A percentile compares a stretch with the other conserved stretches of the same genome.
These are phyloP conservation scores for rapeseed (Brassica napus) DNA, from an alignment of 345 rosid species.

Conservation along the genomic window DNA sequence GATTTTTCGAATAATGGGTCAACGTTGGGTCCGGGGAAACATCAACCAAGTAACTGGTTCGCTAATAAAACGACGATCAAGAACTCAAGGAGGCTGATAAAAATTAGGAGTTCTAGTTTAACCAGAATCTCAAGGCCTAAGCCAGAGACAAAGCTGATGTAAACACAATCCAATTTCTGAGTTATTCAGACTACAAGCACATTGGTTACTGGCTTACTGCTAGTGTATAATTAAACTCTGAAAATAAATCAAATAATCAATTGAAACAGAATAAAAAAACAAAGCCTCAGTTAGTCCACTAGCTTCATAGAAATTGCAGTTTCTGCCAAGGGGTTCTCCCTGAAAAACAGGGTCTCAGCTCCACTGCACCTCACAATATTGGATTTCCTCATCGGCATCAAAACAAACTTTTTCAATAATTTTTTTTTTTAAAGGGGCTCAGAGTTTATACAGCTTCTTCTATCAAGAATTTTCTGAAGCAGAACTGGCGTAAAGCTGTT, in stretches of 20 bases:
- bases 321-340: conserved; percentile 64
- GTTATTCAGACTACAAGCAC: neutral
- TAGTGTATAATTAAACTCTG: neutral
- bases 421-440: neutral
- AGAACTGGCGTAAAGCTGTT: conserved; percentile 1
- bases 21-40: too few relatives aligned
- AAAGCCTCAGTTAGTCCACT: conserved; percentile 53
- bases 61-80: too few relatives aligned
- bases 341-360: conserved; percentile 54
- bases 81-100: too few relatives aligned
- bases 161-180: neutral
- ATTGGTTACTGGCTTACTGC: neutral
- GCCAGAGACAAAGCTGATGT: neutral
- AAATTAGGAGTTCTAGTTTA: neutral
- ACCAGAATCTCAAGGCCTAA: neutral
- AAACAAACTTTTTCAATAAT: neutral
- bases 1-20: too few relatives aligned
- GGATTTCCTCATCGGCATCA: conserved; percentile 51
- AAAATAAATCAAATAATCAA: neutral
- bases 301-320: conserved; percentile 42
- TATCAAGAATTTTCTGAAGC: neutral
- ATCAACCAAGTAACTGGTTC: too few relatives aligned
- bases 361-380: conserved; percentile 51
- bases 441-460: neutral
- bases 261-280: too few relatives aligned